These are phyloP conservation scores for Stenocarpella maydis DNA, from an alignment of 2,329 filamentous ascomycete genomes.

Conservation along the genomic window DNA sequence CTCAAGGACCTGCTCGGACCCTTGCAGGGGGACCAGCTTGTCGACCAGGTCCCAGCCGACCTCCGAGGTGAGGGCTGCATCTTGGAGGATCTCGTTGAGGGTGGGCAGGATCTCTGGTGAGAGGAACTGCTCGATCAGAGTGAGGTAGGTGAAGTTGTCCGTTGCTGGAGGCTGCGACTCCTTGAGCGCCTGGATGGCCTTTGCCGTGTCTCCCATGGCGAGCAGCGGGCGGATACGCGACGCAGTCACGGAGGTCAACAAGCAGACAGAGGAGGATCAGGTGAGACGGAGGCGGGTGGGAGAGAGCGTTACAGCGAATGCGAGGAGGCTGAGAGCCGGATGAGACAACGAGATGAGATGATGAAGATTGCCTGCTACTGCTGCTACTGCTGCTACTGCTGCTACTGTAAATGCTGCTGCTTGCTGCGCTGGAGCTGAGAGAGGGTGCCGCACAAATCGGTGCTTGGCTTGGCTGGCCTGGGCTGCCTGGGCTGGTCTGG, in stretches of 20 bases:
- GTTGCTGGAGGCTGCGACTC: slow-evolving; percentile 61
- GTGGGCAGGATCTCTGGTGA: slow-evolving; percentile 71
- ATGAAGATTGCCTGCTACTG: slow-evolving; percentile 6
- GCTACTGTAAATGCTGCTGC: too few species aligned
- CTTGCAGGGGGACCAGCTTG: slow-evolving; percentile 73
- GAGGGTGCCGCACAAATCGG: too few species aligned
- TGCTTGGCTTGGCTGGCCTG: slow-evolving; percentile 19
- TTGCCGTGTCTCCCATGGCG: slow-evolving; percentile 44
- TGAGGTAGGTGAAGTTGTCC: slow-evolving; percentile 80
- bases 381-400: neutral
- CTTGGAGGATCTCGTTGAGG: slow-evolving; percentile 64
- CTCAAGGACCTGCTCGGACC: slow-evolving; percentile 74
- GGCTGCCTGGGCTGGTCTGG: slow-evolving; percentile 11
- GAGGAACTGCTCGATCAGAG: slow-evolving; percentile 78
- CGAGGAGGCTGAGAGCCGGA: slow-evolving; percentile 7
- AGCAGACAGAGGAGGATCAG: neutral
- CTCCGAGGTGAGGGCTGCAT: slow-evolving; percentile 76
- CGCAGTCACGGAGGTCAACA: neutral
- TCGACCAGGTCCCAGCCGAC: slow-evolving; percentile 88
- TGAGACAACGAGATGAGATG: slow-evolving; percentile 7
- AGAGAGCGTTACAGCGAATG: neutral
- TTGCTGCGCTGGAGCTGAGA: too few species aligned
- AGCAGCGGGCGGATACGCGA: neutral
- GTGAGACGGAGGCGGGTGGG: neutral
- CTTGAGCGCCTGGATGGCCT: slow-evolving; percentile 54